Conservation (phyloP, 129 eudicot species). For the Helichrysum umbraculigerum region DNA sequence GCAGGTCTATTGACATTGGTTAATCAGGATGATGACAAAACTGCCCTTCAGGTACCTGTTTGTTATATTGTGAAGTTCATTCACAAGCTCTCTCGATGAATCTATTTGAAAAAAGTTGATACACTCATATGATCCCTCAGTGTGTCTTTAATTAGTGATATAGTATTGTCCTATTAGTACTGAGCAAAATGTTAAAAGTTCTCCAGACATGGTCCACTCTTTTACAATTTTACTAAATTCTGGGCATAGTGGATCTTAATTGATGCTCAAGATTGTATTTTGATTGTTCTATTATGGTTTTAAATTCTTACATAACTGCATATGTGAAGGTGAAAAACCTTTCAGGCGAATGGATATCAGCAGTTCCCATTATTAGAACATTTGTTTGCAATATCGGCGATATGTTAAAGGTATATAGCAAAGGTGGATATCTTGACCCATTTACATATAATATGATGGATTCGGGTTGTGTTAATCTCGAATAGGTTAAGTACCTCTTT, state of each 20-base stretch:
- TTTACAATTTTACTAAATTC: background rate
- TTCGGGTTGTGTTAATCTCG: too few relatives aligned
- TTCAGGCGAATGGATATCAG: conserved; percentile 97
- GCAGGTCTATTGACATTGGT: conserved; percentile 87
- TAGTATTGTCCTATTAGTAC: background rate
- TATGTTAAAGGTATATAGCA: conserved; percentile 76
- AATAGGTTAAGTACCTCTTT: too few relatives aligned
- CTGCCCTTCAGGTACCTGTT: conserved; percentile 73
- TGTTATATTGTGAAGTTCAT: background rate
- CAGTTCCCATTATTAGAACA: conserved; percentile 84
- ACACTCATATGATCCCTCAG: background rate
- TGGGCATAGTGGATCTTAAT: background rate
- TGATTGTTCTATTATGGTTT: conserved; percentile 12
- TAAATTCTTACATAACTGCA: conserved; percentile 4
- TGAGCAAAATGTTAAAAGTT: background rate
- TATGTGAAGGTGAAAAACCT: conserved; percentile 70
- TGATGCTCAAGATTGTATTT: background rate
- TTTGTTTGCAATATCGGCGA: conserved; percentile 96
- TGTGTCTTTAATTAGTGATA: background rate
- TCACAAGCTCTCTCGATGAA: background rate
- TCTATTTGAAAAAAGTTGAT: background rate
- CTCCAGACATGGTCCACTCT: background rate
- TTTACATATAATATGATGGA: background rate
- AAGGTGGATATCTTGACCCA: background rate
- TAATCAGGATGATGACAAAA: conserved; percentile 88